A percentile compares a stretch with the other conserved stretches of the same genome.
Evolutionary conservation across 2,329 filamentous ascomycete genomes (phyloP).

Genomic region (Xylariaceae sp.): DNA sequence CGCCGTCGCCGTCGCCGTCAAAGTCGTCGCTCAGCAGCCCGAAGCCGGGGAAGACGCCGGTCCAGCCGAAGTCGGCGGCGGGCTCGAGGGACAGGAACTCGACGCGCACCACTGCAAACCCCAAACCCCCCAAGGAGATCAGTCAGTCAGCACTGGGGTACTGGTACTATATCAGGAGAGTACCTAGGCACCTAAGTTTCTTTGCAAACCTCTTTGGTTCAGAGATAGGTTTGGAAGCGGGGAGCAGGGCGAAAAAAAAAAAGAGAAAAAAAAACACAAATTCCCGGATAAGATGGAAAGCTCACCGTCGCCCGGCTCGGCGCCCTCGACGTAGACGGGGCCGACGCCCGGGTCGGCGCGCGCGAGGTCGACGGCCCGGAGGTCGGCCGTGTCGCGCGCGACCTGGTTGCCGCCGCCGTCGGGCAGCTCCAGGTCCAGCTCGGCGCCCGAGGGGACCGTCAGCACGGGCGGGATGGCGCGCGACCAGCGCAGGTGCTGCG

Average conservation of each 20-base stretch:
- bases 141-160: no score
- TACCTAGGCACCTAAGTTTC: no score
- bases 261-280: no score
- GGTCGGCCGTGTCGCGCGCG: constrained; percentile 31
- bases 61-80: constrained; percentile 41
- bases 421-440: constrained; percentile 39
- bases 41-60: constrained; percentile 41
- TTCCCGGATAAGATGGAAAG: no score
- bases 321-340: constrained; percentile 40
- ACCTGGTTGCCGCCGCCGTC: constrained; percentile 45
- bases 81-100: constrained; percentile 39
- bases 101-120: constrained; percentile 42
- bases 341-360: constrained; percentile 42
- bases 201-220: no score
- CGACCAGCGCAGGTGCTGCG: constrained; percentile 4
- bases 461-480: constrained; percentile 3
- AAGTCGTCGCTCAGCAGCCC: constrained; percentile 31
- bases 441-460: constrained; percentile 35
- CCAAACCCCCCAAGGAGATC: no score
- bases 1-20: constrained; percentile 1
- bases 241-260: no score
- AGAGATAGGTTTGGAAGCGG: no score
- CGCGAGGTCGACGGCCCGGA: constrained; percentile 32
- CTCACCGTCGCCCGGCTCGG: constrained; percentile 43
- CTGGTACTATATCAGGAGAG: no score